These are phyloP conservation scores for Paraconiothyrium sp. DNA, from an alignment of 2,329 filamentous ascomycete species.

Conservation along the genomic window DNA sequence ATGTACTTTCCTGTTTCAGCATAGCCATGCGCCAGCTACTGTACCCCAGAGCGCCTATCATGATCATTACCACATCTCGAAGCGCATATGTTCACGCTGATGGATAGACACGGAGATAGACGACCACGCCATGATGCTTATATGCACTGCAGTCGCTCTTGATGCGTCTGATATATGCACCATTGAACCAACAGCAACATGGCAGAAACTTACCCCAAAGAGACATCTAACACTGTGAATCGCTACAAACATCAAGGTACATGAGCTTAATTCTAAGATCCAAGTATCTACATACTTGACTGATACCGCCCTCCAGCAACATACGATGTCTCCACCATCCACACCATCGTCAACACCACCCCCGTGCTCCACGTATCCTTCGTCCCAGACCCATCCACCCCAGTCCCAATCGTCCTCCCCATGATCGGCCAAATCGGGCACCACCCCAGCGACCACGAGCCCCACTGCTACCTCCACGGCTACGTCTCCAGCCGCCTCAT, in stretches of 20 bases:
- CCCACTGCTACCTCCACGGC: slow-evolving; percentile 69
- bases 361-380: slow-evolving; percentile 84
- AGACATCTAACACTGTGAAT: slow-evolving; percentile 63
- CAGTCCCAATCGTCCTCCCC: slow-evolving; percentile 79
- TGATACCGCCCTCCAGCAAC: slow-evolving; percentile 20
- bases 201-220: slow-evolving; percentile 24
- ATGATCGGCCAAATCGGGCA: slow-evolving; percentile 73
- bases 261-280: not conserved
- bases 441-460: not conserved
- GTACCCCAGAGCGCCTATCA: not conserved
- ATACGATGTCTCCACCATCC: slow-evolving; percentile 71
- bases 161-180: not conserved
- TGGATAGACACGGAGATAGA: not conserved
- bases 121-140: not conserved
- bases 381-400: slow-evolving; percentile 64
- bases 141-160: not conserved
- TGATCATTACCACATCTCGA: not conserved
- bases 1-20: not conserved
- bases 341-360: slow-evolving; percentile 77
- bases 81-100: not conserved
- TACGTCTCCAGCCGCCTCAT: slow-evolving; percentile 83
- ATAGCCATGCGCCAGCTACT: not conserved
- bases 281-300: not conserved
- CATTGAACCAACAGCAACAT: slow-evolving; percentile 14
- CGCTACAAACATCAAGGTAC: slow-evolving; percentile 72